Evolutionary conservation across 176 grass and related monocot genomes (phyloP).

Genomic region (Oryza brachyantha): DNA sequence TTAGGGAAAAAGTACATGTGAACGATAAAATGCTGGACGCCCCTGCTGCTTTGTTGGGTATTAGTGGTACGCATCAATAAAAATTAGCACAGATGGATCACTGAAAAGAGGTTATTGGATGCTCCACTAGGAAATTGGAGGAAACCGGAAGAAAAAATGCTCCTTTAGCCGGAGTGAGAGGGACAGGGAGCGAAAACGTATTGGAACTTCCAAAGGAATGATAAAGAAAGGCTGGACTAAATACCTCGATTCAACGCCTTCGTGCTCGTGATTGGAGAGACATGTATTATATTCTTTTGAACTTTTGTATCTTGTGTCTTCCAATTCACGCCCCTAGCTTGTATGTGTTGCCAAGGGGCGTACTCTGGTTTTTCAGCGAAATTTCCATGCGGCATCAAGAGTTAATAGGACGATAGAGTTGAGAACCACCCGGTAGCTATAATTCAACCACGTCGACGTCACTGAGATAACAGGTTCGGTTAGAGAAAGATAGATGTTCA

Average conservation of each 20-base stretch:
- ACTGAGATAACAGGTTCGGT: background rate
- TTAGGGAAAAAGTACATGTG: background rate
- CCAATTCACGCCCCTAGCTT: background rate
- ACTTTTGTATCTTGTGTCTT: background rate
- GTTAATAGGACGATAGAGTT: background rate
- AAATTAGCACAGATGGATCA: background rate
- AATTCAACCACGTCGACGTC: background rate
- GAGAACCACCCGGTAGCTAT: background rate
- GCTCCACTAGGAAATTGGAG: background rate
- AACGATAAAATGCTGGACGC: background rate
- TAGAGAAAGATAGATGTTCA: background rate
- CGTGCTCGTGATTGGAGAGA: background rate
- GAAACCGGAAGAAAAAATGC: background rate
- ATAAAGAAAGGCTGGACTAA: background rate
- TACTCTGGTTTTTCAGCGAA: background rate
- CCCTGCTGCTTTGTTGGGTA: background rate
- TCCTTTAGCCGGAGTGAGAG: background rate
- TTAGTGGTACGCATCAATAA: background rate
- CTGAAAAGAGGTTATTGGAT: background rate
- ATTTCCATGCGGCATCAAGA: background rate
- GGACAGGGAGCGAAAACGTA: background rate
- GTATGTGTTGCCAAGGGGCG: background rate
- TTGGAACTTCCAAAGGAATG: background rate
- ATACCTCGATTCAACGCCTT: background rate
- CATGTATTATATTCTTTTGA: background rate